Base-by-base conservation (phyloP, 495 filamentous ascomycete species). In the Penicillium alfredii region DNA sequence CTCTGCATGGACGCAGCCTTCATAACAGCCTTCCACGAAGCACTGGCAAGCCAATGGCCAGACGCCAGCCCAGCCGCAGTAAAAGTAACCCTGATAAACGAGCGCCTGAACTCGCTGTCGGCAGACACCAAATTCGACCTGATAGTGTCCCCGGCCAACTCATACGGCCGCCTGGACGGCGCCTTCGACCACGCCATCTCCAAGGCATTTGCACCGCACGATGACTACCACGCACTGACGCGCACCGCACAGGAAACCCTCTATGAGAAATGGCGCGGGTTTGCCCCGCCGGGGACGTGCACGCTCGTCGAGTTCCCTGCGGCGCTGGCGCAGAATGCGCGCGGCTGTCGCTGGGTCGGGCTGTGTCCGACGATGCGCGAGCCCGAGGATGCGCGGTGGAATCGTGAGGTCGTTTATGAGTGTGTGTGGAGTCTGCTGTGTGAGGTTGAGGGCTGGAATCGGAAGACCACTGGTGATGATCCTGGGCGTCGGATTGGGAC, bases 131-230 rank as follows among this genome's bases (percentile, higher is more conserved):
- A 44, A 14, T 73, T 68, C 39, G 61, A 72, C 49, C 51, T 66
- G 7, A 55, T 76, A 11, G 69, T 74, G 29, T 74, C 70, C 5
- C 71, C 71, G 4, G 69, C 71, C 30, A 76, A 76, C 54, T 72
- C 66, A 9, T 73, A 68, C 47, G 71, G 58, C 35, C 61, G 61
- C 3, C 55, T 76, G 3, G 71, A 74, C 36, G 72, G 72, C 27
- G 68, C 54, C 38, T 76, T 74, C 45, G 72, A 4, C 9, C 9
- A 19, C 51, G 47, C 64, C 64, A 70, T 25, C 40, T 29, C 34
- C 47, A 42, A 19, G 63, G 57, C 13, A 36, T 45, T 34, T 64
- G 52, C 29, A 66, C 28, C 36, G 67, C 58, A 40, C 8, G 37
- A 64, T 8, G 57, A 68, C 32, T 76, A 74, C 40, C 38, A 61